phyloP scores from a whole-genome alignment of 345 rosid species.

The Eucalyptus erythrocorys region DNA sequence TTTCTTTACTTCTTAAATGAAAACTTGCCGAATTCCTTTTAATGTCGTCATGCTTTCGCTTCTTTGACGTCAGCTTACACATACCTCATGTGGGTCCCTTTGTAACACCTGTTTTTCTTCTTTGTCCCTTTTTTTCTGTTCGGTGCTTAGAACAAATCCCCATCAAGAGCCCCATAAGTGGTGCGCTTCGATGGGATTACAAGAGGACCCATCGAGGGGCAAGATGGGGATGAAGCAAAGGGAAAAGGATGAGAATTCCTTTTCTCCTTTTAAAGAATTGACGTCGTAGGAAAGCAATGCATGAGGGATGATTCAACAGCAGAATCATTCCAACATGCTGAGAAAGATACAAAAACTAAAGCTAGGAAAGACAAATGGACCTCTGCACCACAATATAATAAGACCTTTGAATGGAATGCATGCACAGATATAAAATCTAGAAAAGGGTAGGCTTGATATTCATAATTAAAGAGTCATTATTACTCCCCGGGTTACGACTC shows the following conservation, averaged over 20 bases:
- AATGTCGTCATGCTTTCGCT: constrained; percentile 55
- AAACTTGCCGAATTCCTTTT: background rate
- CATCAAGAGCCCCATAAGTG: constrained; percentile 19
- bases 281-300: constrained; percentile 93
- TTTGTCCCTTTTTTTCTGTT: background rate
- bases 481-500: background rate
- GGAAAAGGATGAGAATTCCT: background rate
- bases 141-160: background rate
- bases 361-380: constrained; percentile 18
- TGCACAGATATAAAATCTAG: background rate
- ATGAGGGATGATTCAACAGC: constrained; percentile 64
- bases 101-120: background rate
- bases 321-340: constrained; percentile 46
- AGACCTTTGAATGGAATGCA: background rate
- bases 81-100: background rate
- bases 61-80: constrained; percentile 21
- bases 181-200: constrained; percentile 30
- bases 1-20: background rate
- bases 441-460: background rate
- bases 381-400: background rate
- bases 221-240: background rate
- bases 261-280: constrained; percentile 11
- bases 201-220: constrained; percentile 7
- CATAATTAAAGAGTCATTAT: background rate
- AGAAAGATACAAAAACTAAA: constrained; percentile 10